A percentile compares a stretch with the other conserved stretches of the same genome.
phyloP scores from a whole-genome alignment of 352 stramenopile species.

The Thalassiosira delicatula region DNA sequence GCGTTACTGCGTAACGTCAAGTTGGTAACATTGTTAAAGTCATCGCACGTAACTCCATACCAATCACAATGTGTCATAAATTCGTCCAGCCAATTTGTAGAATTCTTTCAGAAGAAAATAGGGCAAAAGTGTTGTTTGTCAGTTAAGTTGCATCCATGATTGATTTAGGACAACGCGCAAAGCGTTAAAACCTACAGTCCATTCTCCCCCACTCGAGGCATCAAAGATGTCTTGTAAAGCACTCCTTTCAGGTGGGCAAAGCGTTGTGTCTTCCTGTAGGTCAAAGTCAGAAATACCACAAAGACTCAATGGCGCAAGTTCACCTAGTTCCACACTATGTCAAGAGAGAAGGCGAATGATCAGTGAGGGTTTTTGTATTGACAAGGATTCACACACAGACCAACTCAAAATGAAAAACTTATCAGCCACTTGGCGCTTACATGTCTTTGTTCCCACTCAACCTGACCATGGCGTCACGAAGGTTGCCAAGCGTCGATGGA shows the following conservation, averaged over 20 bases:
- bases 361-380: no score
- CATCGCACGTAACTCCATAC: constrained; percentile 38
- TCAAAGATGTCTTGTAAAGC: constrained; percentile 46
- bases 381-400: no score
- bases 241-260: constrained; percentile 52
- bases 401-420: no score
- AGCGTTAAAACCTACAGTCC: constrained; percentile 20
- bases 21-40: constrained; percentile 10
- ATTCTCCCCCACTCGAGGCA: constrained; percentile 46
- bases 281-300: constrained; percentile 51
- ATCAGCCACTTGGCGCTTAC: no score
- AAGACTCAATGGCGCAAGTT: constrained; percentile 45
- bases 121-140: not conserved
- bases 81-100: constrained; percentile 12
- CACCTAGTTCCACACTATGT: no score
- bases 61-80: constrained; percentile 41
- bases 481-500: constrained; percentile 19
- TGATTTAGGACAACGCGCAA: no score
- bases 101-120: no score
- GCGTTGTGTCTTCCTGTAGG: constrained; percentile 13
- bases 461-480: no score
- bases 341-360: no score
- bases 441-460: no score
- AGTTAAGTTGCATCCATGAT: no score
- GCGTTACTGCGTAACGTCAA: constrained; percentile 44